Evolutionary conservation across 306 rosid genomes (phyloP).

Genomic region (Fragaria vesca): DNA sequence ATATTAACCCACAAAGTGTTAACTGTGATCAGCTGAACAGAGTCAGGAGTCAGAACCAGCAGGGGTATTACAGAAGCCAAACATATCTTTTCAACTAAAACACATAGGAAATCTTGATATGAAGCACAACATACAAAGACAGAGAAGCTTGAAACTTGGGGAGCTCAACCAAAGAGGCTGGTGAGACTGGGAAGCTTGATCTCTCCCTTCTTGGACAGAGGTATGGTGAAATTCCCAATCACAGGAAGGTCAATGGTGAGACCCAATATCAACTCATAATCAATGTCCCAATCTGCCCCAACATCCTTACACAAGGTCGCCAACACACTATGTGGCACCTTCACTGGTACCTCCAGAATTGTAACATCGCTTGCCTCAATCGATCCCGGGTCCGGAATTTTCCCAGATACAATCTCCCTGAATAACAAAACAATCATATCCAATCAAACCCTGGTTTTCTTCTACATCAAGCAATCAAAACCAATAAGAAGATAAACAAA

Average conservation of each 20-base stretch:
- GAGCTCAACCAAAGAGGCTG: slow-evolving; percentile 31
- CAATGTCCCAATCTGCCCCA: slow-evolving; percentile 87
- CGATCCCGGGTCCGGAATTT: slow-evolving; percentile 77
- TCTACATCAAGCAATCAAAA: slow-evolving; percentile 1
- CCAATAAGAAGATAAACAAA: neutral
- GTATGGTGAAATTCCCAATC: slow-evolving; percentile 69
- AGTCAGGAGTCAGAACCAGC: neutral
- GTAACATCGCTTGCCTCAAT: slow-evolving; percentile 55
- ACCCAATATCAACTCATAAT: slow-evolving; percentile 61
- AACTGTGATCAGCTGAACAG: neutral
- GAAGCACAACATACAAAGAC: neutral
- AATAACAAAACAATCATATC: neutral
- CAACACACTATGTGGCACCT: slow-evolving; percentile 63
- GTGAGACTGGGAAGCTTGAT: slow-evolving; percentile 70
- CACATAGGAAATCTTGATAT: neutral
- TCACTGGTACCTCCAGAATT: slow-evolving; percentile 58
- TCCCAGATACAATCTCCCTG: slow-evolving; percentile 75
- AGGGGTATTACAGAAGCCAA: neutral
- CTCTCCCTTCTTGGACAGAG: slow-evolving; percentile 74
- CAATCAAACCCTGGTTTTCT: neutral
- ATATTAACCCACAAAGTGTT: neutral
- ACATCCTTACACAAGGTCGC: slow-evolving; percentile 64
- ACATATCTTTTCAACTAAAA: neutral
- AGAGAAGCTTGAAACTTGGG: neutral
- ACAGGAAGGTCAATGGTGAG: slow-evolving; percentile 70